These are phyloP conservation scores for Penicillium digitatum DNA, from an alignment of 2,329 filamentous ascomycete genomes.

Conservation along the genomic window DNA sequence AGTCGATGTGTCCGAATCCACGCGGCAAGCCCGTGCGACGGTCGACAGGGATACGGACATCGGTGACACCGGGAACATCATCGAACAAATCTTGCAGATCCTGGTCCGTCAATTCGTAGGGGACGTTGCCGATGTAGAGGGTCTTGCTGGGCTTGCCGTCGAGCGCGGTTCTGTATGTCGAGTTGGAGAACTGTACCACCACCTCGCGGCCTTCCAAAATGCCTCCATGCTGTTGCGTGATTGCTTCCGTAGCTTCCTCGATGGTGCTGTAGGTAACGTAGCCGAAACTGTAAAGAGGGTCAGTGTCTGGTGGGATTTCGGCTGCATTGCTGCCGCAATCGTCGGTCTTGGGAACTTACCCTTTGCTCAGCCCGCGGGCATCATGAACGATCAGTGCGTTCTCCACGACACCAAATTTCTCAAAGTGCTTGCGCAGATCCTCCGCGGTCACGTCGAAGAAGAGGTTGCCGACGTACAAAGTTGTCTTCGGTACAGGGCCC, in stretches of 20 bases:
- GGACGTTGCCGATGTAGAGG: constrained; percentile 80
- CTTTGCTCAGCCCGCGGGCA: constrained; percentile 62
- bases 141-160: constrained; percentile 54
- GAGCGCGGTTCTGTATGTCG: constrained; percentile 14
- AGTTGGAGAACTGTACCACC: constrained; percentile 56
- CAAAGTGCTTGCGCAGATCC: constrained; percentile 58
- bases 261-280: constrained; percentile 59
- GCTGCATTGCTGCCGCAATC: neutral
- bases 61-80: constrained; percentile 63
- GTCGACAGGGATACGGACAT: constrained; percentile 80
- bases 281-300: constrained; percentile 52
- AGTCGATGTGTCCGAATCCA: constrained; percentile 83
- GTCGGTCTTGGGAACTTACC: constrained; percentile 46
- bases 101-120: constrained; percentile 77
- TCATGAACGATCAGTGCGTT: constrained; percentile 58
- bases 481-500: constrained; percentile 38
- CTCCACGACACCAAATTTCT: constrained; percentile 54
- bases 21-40: constrained; percentile 73
- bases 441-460: constrained; percentile 64
- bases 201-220: constrained; percentile 62
- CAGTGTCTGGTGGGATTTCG: neutral
- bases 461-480: constrained; percentile 65
- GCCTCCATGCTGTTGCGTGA: constrained; percentile 56
- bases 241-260: constrained; percentile 53
- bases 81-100: constrained; percentile 77